Percentiles rank a stretch among this genome's conserved stretches.
phyloP scores from a whole-genome alignment of 495 filamentous ascomycete species.

The Polyplosphaeria fusca region DNA sequence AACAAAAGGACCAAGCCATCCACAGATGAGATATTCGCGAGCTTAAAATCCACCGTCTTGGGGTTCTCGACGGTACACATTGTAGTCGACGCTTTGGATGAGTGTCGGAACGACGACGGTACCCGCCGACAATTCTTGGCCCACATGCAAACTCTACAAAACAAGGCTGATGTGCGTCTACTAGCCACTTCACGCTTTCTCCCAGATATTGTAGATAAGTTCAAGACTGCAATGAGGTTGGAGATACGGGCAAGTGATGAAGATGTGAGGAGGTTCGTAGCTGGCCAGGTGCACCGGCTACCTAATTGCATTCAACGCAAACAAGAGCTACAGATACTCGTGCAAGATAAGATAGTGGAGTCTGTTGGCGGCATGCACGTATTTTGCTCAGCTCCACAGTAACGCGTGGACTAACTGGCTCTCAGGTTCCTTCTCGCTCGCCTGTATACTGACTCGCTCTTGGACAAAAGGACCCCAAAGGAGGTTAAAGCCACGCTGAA shows the following conservation, averaged over 20 bases:
- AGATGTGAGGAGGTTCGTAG: conserved; percentile 43
- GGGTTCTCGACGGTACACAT: conserved; percentile 40
- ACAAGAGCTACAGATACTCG: conserved; percentile 35
- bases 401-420: background rate
- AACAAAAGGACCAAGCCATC: background rate
- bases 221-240: conserved; percentile 28
- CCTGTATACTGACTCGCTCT: conserved; percentile 8
- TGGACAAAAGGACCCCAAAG: background rate
- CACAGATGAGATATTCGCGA: background rate
- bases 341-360: conserved; percentile 36
- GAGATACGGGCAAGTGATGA: conserved; percentile 43
- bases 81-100: conserved; percentile 52
- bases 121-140: conserved; percentile 24
- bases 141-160: conserved; percentile 36
- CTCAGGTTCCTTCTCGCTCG: conserved; percentile 18
- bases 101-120: conserved; percentile 34
- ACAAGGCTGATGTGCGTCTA: conserved; percentile 28
- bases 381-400: background rate
- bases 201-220: conserved; percentile 37
- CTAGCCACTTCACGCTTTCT: conserved; percentile 46
- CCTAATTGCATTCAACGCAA: conserved; percentile 23
- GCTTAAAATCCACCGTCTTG: conserved; percentile 28
- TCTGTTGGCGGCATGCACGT: conserved; percentile 47
- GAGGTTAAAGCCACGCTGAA: background rate
- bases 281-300: conserved; percentile 30